These are phyloP conservation scores for Gillenia trifoliata DNA, from an alignment of 306 rosid genomes.

Conservation along the genomic window DNA sequence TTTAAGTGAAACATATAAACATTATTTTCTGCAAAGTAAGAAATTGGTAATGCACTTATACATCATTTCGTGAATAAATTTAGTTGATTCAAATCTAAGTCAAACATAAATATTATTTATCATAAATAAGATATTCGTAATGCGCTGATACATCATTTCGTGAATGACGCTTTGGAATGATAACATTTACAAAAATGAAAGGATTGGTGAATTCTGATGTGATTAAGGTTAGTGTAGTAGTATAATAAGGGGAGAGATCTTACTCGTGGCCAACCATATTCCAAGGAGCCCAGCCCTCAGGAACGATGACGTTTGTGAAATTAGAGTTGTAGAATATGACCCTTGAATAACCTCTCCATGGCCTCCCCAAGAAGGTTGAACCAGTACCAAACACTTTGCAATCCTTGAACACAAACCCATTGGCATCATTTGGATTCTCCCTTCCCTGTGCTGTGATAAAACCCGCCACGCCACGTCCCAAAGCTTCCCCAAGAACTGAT, in stretches of 20 bases:
- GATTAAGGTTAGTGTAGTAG: neutral
- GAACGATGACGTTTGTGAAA: constrained; percentile 38
- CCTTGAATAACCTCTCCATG: constrained; percentile 72
- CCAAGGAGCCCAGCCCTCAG: constrained; percentile 69
- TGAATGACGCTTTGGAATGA: too few relatives aligned
- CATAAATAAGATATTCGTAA: too few relatives aligned
- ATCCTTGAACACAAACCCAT: constrained; percentile 66
- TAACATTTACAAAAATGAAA: neutral
- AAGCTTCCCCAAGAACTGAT: constrained; percentile 34
- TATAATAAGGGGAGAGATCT: constrained; percentile 8
- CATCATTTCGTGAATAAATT: too few relatives aligned
- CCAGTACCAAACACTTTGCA: constrained; percentile 56
- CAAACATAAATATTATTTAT: too few relatives aligned
- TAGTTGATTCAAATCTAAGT: too few relatives aligned
- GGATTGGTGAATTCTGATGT: neutral
- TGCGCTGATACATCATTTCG: too few relatives aligned
- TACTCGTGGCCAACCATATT: constrained; percentile 29
- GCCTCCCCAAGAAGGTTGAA: constrained; percentile 63
- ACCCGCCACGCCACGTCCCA: constrained; percentile 34
- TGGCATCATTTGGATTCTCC: constrained; percentile 26
- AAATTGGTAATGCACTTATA: too few relatives aligned
- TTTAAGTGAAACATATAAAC: too few relatives aligned
- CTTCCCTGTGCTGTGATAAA: constrained; percentile 83
- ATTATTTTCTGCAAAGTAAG: too few relatives aligned
- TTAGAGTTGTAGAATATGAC: constrained; percentile 55